A percentile compares a stretch with the other conserved stretches of the same genome.
Conservation (phyloP, 2,329 filamentous ascomycete species). For the Aspergillus aculeatinus region DNA sequence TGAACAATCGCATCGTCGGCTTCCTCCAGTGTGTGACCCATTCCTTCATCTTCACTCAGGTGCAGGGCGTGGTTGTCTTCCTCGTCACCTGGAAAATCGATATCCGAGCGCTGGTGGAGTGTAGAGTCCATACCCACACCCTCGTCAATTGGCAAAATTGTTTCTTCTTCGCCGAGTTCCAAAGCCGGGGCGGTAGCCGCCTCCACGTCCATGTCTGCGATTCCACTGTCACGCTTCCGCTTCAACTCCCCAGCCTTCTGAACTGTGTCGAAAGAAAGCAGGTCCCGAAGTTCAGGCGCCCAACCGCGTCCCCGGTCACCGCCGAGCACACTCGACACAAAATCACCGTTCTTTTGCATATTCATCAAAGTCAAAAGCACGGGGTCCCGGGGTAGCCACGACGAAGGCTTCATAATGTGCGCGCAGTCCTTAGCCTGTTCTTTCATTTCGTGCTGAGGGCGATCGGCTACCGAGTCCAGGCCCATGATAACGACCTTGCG, state of each 20-base stretch:
- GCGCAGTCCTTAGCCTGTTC: constrained; percentile 82
- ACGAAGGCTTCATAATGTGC: constrained; percentile 77
- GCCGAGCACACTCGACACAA: constrained; percentile 82
- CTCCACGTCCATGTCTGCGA: constrained; percentile 74
- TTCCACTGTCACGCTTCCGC: constrained; percentile 86
- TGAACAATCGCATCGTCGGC: constrained; percentile 84
- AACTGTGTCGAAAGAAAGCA: constrained; percentile 83
- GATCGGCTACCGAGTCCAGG: constrained; percentile 76
- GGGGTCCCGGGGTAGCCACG: constrained; percentile 83
- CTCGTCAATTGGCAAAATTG: constrained; percentile 48
- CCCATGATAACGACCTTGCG: constrained; percentile 68
- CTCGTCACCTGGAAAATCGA: constrained; percentile 64
- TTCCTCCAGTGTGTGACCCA: constrained; percentile 53
- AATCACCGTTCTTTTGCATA: constrained; percentile 86
- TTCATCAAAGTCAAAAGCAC: constrained; percentile 83
- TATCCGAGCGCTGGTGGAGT: constrained; percentile 56
- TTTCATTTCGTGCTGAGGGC: constrained; percentile 75
- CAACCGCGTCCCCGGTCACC: constrained; percentile 75
- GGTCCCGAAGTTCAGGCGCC: constrained; percentile 89
- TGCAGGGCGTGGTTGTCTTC: constrained; percentile 43
- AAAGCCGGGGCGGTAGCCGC: constrained; percentile 62
- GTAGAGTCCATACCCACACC: constrained; percentile 53
- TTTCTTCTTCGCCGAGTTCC: constrained; percentile 66
- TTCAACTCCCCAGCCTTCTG: constrained; percentile 78
- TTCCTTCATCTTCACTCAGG: constrained; percentile 49